Percentiles rank a stretch among this genome's conserved stretches.
phyloP scores from a whole-genome alignment of 2,329 filamentous ascomycete species.

The Epichloe typhina region DNA sequence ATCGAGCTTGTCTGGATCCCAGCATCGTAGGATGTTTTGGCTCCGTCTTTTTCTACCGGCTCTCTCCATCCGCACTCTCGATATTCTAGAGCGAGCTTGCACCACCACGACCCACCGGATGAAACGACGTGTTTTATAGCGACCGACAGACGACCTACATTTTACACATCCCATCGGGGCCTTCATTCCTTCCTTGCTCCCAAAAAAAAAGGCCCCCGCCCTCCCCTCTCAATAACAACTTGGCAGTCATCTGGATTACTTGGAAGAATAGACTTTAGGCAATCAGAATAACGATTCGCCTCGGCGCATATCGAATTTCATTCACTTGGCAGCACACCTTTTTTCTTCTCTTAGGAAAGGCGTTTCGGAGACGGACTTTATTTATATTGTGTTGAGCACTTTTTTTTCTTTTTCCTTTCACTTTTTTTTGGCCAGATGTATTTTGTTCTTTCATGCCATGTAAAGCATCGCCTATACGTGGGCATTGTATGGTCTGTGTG shows the following conservation, averaged over 20 bases:
- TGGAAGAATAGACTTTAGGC: not conserved
- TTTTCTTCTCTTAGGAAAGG: not conserved
- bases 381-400: slow-evolving; percentile 1
- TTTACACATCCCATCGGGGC: not conserved
- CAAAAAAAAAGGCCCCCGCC: too few relatives aligned
- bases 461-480: not conserved
- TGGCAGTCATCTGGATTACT: not conserved
- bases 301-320: slow-evolving; percentile 1
- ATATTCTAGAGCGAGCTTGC: not conserved
- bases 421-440: not conserved
- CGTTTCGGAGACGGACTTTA: slow-evolving; percentile 4
- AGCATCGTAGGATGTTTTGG: slow-evolving; percentile 6
- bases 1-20: slow-evolving; percentile 46
- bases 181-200: not conserved
- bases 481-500: not conserved
- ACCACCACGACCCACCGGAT: not conserved
- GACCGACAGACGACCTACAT: not conserved
- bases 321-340: not conserved
- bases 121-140: not conserved
- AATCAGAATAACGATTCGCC: not conserved
- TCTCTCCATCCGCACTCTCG: not conserved
- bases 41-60: not conserved
- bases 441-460: not conserved
- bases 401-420: not conserved
- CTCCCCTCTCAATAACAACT: not conserved